A percentile compares a stretch with the other conserved stretches of the same genome.
phyloP scores from a whole-genome alignment of 1,139 yeast species.

The Yamadazyma atlantica region DNA sequence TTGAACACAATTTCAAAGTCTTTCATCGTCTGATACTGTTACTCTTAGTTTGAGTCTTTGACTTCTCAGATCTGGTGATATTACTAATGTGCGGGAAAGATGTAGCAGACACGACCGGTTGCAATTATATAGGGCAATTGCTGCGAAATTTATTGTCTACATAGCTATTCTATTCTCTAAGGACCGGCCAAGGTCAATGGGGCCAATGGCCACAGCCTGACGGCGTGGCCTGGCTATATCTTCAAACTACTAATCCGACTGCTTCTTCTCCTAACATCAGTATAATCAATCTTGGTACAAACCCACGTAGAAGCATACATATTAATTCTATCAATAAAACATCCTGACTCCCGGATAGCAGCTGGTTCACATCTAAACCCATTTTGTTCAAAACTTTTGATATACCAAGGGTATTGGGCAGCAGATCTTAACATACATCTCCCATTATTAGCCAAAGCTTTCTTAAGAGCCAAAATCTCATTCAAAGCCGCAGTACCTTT shows the following conservation, averaged over 20 bases:
- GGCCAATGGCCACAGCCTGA: too few species aligned
- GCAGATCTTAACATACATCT: constrained; percentile 79
- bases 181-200: too few species aligned
- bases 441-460: constrained; percentile 66
- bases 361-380: constrained; percentile 73
- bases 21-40: constrained; percentile 10
- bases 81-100: not conserved
- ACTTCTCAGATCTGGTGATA: not conserved
- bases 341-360: constrained; percentile 61
- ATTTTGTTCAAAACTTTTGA: constrained; percentile 59
- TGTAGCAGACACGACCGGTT: too few species aligned
- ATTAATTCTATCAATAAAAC: constrained; percentile 73
- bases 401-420: constrained; percentile 74
- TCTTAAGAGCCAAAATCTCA: constrained; percentile 65
- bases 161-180: not conserved
- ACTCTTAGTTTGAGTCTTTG: not conserved
- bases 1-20: constrained; percentile 65
- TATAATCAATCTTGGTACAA: constrained; percentile 50
- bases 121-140: too few species aligned
- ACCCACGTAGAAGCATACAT: constrained; percentile 92
- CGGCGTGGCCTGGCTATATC: too few species aligned
- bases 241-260: constrained; percentile 43
- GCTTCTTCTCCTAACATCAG: constrained; percentile 33
- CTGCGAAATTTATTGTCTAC: constrained; percentile 1
- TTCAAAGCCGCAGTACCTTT: constrained; percentile 59